These are phyloP conservation scores for Ephemerocybe angulata DNA, from an alignment of 768 basidiomycete genomes.

Conservation along the genomic window DNA sequence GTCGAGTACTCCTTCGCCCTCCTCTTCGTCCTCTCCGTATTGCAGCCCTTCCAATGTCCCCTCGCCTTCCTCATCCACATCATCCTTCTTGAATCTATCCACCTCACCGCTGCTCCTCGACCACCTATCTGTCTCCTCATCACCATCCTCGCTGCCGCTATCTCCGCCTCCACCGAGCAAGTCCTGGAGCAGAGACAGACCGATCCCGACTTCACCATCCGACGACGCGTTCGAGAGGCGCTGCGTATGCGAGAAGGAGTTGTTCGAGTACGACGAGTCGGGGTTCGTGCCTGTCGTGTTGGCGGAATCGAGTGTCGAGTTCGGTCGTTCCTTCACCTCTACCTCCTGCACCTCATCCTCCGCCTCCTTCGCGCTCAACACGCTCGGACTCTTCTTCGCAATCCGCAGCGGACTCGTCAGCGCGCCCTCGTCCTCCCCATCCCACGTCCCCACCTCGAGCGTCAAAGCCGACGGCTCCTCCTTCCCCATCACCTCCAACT, in stretches of 20 bases:
- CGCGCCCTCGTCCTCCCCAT: neutral
- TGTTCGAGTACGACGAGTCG: constrained; percentile 23
- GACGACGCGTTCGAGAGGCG: constrained; percentile 38
- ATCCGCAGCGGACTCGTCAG: neutral
- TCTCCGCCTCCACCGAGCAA: constrained; percentile 34
- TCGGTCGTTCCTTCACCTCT: neutral
- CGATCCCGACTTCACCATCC: constrained; percentile 66
- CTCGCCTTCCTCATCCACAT: constrained; percentile 9
- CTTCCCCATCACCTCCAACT: neutral
- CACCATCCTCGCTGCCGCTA: constrained; percentile 16
- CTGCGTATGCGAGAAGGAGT: constrained; percentile 16
- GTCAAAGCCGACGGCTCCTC: neutral
- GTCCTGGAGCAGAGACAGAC: constrained; percentile 59
- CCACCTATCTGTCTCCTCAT: constrained; percentile 3
- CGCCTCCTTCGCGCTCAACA: neutral
- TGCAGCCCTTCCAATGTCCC: constrained; percentile 22
- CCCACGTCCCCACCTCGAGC: neutral
- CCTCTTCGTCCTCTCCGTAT: constrained; percentile 19
- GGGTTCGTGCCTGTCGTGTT: constrained; percentile 7
- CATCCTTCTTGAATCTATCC: neutral
- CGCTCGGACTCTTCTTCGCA: neutral
- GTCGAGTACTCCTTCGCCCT: neutral
- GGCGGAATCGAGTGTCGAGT: neutral
- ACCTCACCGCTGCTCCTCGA: neutral
- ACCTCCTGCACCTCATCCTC: neutral